phyloP scores from a whole-genome alignment of 1,284 basidiomycete genomes.

The Ceratorhiza oryzae-sativae region DNA sequence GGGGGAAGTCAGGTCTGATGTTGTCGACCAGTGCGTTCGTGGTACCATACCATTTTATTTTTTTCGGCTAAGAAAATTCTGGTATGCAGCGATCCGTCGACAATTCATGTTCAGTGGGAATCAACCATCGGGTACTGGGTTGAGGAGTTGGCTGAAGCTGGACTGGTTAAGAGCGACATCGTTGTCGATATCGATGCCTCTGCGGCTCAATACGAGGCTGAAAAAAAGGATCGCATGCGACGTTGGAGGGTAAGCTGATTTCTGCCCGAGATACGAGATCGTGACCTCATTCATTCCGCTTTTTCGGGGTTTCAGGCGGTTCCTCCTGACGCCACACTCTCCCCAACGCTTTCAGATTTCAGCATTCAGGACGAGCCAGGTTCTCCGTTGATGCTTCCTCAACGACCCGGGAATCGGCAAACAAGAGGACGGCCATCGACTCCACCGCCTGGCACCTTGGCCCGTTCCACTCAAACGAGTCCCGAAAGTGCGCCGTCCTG shows the following conservation, averaged over 20 bases:
- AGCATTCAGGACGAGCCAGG: conserved; percentile 31
- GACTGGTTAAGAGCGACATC: conserved; percentile 20
- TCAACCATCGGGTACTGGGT: conserved; percentile 34
- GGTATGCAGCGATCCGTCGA: conserved; percentile 34
- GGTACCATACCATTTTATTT: background rate
- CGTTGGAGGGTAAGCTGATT: conserved; percentile 30
- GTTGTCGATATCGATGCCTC: conserved; percentile 16
- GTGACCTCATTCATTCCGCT: conserved; percentile 12
- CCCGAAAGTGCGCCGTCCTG: conserved; percentile 32
- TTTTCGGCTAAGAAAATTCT: background rate
- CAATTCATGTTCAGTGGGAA: conserved; percentile 35
- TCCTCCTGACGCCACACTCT: conserved; percentile 34
- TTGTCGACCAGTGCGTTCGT: conserved; percentile 33
- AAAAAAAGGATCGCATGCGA: conserved; percentile 39
- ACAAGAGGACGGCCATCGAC: conserved; percentile 35
- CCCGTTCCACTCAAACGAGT: conserved; percentile 35
- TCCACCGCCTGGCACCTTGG: conserved; percentile 21
- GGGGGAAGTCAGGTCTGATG: conserved; percentile 27
- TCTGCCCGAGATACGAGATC: background rate
- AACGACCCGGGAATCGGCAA: conserved; percentile 10
- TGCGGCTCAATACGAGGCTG: conserved; percentile 33
- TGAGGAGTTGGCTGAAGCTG: conserved; percentile 30
- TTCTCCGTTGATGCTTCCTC: conserved; percentile 23
- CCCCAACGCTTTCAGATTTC: conserved; percentile 37
- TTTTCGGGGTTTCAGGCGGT: conserved; percentile 6